Percentiles rank a stretch among this genome's conserved stretches.
Evolutionary conservation across 2,329 filamentous ascomycete genomes (phyloP).

Genomic region (Penicillium capsulatum): DNA sequence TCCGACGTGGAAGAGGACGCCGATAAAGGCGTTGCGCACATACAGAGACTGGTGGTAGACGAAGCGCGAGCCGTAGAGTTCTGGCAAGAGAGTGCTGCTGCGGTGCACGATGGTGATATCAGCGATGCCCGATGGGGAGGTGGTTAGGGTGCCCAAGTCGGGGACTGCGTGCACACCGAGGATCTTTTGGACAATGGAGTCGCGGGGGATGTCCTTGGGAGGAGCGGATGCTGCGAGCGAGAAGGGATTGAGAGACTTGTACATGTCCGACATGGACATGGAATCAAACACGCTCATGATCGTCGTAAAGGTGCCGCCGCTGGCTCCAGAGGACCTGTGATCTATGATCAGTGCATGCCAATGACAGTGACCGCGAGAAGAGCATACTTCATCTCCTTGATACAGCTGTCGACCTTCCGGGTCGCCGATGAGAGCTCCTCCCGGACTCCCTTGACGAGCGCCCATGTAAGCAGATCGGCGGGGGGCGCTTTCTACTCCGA

Average conservation of each 20-base stretch:
- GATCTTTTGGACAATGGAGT: slow-evolving; percentile 28
- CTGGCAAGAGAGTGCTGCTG: slow-evolving; percentile 55
- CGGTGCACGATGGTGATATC: slow-evolving; percentile 58
- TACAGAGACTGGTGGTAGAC: slow-evolving; percentile 55
- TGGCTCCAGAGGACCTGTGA: slow-evolving; percentile 42
- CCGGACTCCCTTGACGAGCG: slow-evolving; percentile 52
- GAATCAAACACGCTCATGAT: slow-evolving; percentile 54
- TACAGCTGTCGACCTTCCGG: slow-evolving; percentile 49
- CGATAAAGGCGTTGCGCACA: slow-evolving; percentile 48
- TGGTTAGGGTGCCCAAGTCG: slow-evolving; percentile 57
- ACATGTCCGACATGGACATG: slow-evolving; percentile 46
- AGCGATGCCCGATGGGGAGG: slow-evolving; percentile 49
- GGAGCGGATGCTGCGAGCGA: slow-evolving; percentile 46
- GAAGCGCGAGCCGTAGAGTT: slow-evolving; percentile 57
- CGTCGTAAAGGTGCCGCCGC: slow-evolving; percentile 63
- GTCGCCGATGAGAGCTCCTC: slow-evolving; percentile 49
- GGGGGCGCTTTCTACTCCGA: slow-evolving; percentile 60
- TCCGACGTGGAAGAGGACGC: slow-evolving; percentile 47
- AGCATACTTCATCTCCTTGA: slow-evolving; percentile 51
- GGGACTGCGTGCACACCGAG: slow-evolving; percentile 53
- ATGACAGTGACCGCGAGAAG: neutral
- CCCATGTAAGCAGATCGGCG: slow-evolving; percentile 53
- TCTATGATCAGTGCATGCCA: slow-evolving; percentile 6
- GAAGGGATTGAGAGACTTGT: slow-evolving; percentile 49
- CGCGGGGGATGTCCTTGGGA: slow-evolving; percentile 30